A percentile compares a stretch with the other conserved stretches of the same genome.
These are phyloP conservation scores for Globisporangium mamillatum DNA, from an alignment of 352 stramenopile species.

Conservation along the genomic window DNA sequence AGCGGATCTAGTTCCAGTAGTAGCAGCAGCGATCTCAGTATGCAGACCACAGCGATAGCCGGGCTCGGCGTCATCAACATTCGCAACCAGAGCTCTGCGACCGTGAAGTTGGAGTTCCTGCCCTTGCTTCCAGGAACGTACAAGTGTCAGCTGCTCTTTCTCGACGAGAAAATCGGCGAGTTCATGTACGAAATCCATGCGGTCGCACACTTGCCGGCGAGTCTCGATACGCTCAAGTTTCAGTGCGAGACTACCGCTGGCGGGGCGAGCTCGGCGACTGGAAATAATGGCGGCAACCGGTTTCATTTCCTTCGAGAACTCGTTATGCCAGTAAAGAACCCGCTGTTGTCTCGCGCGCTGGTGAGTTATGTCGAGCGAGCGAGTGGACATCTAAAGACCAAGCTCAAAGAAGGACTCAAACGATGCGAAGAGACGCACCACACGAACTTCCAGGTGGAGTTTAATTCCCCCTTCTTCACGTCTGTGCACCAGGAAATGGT, in stretches of 20 bases:
- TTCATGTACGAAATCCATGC: conserved; percentile 92
- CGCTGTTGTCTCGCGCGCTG: conserved; percentile 70
- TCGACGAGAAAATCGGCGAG: conserved; percentile 92
- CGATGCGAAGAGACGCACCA: conserved; percentile 75
- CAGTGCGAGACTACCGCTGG: conserved; percentile 51
- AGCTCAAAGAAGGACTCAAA: conserved; percentile 76
- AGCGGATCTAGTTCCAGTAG: conserved; percentile 10
- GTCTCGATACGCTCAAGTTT: conserved; percentile 77
- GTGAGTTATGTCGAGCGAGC: conserved; percentile 60
- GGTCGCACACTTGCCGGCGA: conserved; percentile 70
- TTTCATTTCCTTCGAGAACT: conserved; percentile 74
- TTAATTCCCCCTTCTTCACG: conserved; percentile 89
- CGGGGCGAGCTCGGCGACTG: conserved; percentile 6
- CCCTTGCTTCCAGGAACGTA: conserved; percentile 87
- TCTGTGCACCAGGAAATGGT: conserved; percentile 54
- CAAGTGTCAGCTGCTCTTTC: conserved; percentile 87
- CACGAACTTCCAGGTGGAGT: conserved; percentile 58
- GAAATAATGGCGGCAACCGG: conserved; percentile 12
- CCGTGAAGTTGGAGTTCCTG: conserved; percentile 87
- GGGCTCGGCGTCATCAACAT: conserved; percentile 35
- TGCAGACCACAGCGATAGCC: conserved; percentile 12
- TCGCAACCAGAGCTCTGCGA: conserved; percentile 48
- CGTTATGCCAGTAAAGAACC: conserved; percentile 80
- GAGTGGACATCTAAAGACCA: conserved; percentile 62
- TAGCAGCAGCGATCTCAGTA: conserved; percentile 11